phyloP scores from a whole-genome alignment of 306 rosid species.

The Medicago arabica region DNA sequence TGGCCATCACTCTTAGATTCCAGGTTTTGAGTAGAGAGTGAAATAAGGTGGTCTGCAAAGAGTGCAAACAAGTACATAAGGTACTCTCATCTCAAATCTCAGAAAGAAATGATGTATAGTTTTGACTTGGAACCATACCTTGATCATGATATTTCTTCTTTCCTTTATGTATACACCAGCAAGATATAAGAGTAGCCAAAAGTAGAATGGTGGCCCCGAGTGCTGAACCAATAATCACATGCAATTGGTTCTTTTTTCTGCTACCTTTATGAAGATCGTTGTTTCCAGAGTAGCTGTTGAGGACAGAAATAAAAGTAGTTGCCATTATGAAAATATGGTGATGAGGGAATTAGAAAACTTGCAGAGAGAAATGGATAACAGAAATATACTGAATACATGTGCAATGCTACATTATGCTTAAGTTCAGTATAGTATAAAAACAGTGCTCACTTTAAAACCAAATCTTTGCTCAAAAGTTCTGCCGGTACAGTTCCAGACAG shows the following conservation, averaged over 20 bases:
- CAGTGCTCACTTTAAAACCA: constrained; percentile 52
- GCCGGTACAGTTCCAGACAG: constrained; percentile 79
- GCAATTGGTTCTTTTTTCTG: constrained; percentile 47
- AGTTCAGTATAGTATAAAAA: constrained; percentile 27
- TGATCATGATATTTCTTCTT: constrained; percentile 49
- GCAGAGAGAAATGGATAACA: neutral
- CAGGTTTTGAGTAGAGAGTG: constrained; percentile 56
- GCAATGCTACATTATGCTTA: constrained; percentile 22
- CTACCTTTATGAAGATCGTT: constrained; percentile 65
- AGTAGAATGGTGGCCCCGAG: constrained; percentile 78
- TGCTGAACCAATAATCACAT: constrained; percentile 72
- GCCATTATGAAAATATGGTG: constrained; percentile 16
- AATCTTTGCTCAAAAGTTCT: constrained; percentile 59
- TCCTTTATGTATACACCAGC: constrained; percentile 62
- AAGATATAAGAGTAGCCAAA: constrained; percentile 69
- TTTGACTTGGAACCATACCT: constrained; percentile 55
- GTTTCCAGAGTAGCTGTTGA: constrained; percentile 78
- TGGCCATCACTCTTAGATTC: constrained; percentile 59
- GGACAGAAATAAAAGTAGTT: constrained; percentile 43
- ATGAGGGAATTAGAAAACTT: constrained; percentile 14
- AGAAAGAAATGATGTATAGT: constrained; percentile 19
- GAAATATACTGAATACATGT: neutral
- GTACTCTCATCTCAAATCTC: constrained; percentile 40
- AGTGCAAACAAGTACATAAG: constrained; percentile 37
- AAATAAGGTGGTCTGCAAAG: constrained; percentile 51